phyloP scores from a whole-genome alignment of 192 early-diverging fungal genomes.

The Gonapodya sp. region DNA sequence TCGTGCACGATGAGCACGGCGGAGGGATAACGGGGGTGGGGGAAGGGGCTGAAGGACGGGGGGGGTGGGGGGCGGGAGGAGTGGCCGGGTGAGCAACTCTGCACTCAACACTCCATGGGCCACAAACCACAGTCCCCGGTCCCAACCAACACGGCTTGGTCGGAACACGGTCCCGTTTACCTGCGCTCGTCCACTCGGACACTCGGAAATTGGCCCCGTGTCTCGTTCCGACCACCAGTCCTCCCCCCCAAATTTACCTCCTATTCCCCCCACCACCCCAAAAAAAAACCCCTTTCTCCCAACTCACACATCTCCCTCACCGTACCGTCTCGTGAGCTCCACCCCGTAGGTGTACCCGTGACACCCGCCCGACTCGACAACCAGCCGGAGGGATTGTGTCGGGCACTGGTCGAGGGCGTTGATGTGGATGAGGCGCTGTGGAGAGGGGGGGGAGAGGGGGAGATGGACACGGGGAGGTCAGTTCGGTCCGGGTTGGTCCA shows the following conservation, averaged over 20 bases:
- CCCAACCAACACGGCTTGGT: not conserved
- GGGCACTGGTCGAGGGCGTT: conserved; percentile 32
- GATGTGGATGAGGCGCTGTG: conserved; percentile 16
- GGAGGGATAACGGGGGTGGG: conserved; percentile 24
- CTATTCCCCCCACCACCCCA: too few species aligned
- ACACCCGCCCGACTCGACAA: conserved; percentile 78
- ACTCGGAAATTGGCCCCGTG: too few species aligned
- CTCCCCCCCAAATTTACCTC: too few species aligned
- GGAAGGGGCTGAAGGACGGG: conserved; percentile 39
- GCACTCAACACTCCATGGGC: too few species aligned
- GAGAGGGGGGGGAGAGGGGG: not conserved
- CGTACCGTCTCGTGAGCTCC: conserved; percentile 54
- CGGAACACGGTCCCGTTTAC: too few species aligned
- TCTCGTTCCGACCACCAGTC: too few species aligned
- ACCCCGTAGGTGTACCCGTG: conserved; percentile 79
- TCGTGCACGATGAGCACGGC: conserved; percentile 63
- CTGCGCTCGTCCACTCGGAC: too few species aligned
- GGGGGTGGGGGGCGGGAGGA: not conserved
- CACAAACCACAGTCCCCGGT: not conserved
- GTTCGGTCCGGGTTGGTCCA: too few species aligned
- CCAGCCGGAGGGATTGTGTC: conserved; percentile 47
- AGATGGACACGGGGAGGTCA: not conserved
- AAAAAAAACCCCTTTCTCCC: too few species aligned
- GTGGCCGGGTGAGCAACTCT: not conserved
- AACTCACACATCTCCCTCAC: conserved; percentile 59